phyloP scores from a whole-genome alignment of 2,329 filamentous ascomycete species.

The Raffaelea ambrosiae region DNA sequence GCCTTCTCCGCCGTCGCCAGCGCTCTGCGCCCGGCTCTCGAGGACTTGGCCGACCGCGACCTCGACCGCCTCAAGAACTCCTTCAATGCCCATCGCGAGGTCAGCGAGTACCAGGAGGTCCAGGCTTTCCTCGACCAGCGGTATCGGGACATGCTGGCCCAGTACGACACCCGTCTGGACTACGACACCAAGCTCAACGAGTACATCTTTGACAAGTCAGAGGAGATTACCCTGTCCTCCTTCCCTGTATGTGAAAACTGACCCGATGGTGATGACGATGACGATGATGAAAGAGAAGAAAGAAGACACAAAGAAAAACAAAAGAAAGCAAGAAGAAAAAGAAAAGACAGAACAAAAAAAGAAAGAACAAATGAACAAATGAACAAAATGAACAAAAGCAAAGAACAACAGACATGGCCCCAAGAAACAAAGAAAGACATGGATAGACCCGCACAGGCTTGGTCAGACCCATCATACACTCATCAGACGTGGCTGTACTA shows the following conservation, averaged over 20 bases:
- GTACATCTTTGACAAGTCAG: conserved; percentile 2
- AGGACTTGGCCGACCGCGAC: conserved; percentile 54
- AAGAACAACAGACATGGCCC: no score
- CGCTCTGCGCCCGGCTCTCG: conserved; percentile 54
- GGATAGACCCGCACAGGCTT: no score
- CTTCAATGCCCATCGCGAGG: conserved; percentile 42
- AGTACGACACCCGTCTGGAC: conserved; percentile 15
- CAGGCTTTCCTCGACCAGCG: conserved; percentile 41
- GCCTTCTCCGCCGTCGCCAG: conserved; percentile 55
- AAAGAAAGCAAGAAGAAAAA: no score
- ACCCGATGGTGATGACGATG: no score
- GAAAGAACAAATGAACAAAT: no score
- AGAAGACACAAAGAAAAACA: no score
- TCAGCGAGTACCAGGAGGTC: conserved; percentile 43
- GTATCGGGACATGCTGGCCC: conserved; percentile 20
- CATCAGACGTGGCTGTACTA: no score
- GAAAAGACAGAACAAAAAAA: no score
- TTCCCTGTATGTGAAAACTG: conserved; percentile 12
- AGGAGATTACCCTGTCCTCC: conserved; percentile 7
- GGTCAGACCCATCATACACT: no score
- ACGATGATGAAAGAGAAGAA: no score
- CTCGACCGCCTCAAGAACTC: conserved; percentile 49
- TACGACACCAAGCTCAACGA: conserved; percentile 11
- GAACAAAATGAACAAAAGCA: no score
- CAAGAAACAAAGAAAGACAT: no score